Evolutionary conservation across 208 protist genomes (phyloP), one percentile per base, ranked within the genome.

Genomic region (Trypanosomatidae sp.): DNA sequence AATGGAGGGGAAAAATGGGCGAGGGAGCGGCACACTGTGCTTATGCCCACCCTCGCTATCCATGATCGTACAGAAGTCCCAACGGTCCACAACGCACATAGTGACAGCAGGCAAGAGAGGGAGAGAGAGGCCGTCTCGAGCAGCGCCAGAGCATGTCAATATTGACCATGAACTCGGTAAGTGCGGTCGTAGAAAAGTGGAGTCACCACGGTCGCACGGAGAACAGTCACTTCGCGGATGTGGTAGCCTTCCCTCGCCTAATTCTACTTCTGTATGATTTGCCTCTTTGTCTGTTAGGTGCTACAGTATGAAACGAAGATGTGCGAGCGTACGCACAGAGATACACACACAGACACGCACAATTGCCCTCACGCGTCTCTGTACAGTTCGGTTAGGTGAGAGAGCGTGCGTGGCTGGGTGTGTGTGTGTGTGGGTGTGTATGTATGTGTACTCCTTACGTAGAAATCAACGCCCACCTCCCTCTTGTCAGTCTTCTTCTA

Each of bases 281-380:
- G 33, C 22, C 5, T 55, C 15, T 28, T 41, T 66, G 44, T 46
- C 3, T 28, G 60, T 71, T 69, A 41, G 1, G 66, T 69, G 66
- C 30, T 55, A 55, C 60, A 46, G 36, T 30, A 30, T 65, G 36
- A 65, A 65, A 47, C 33, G 7, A 62, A 46, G 4, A 36, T 62
- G 58, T 62, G 17, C 33, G 33, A 62, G 33, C 15, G 33, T 69
- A 44, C 30, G 19, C 49, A 56, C 3, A 36, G 49, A 60, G 33
- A 71, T 50, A 71, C 66, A 69, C 5, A n/a, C 28, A 53, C 66
- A 58, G n/a, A 58, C 25, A 55, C 25, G 39, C 3, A 55, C 25
- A 59, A 2, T 41, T 19, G 12, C 28, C 36, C 17, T 49, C 13
- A 49, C 46, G 15, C 36, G 19, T 33, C 10, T 33, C 12, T 33